These are phyloP conservation scores for Dipteronia dyeriana DNA, from an alignment of 345 rosid species.

Conservation along the genomic window DNA sequence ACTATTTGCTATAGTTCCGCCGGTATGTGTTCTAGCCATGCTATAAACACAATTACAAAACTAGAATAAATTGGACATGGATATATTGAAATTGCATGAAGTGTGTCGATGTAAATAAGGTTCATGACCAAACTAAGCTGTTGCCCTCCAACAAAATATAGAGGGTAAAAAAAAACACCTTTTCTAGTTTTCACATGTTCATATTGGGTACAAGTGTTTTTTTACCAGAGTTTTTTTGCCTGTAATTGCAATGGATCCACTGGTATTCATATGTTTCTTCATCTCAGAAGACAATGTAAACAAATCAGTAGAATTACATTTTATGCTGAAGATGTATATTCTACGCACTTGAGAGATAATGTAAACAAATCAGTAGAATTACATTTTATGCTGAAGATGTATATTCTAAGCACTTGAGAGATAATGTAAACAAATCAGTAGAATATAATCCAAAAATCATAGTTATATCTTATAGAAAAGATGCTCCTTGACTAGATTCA, in stretches of 20 bases:
- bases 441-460: background rate
- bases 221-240: background rate
- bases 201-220: background rate
- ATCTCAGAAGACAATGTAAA: background rate
- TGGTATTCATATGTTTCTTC: background rate
- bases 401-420: background rate
- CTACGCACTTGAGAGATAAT: background rate
- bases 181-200: background rate
- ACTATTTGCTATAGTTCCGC: constrained; percentile 73
- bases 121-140: too few relatives aligned
- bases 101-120: background rate
- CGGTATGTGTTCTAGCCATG: constrained; percentile 42
- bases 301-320: too few relatives aligned
- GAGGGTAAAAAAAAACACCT: background rate
- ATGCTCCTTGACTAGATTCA: background rate
- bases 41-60: background rate
- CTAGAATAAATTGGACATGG: background rate
- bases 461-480: background rate
- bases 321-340: background rate
- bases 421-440: background rate
- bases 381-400: background rate
- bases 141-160: too few relatives aligned
- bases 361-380: background rate
- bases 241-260: background rate
- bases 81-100: background rate